These are phyloP conservation scores for Leucoagaricus sp. DNA, from an alignment of 1,284 basidiomycete genomes.

Conservation along the genomic window DNA sequence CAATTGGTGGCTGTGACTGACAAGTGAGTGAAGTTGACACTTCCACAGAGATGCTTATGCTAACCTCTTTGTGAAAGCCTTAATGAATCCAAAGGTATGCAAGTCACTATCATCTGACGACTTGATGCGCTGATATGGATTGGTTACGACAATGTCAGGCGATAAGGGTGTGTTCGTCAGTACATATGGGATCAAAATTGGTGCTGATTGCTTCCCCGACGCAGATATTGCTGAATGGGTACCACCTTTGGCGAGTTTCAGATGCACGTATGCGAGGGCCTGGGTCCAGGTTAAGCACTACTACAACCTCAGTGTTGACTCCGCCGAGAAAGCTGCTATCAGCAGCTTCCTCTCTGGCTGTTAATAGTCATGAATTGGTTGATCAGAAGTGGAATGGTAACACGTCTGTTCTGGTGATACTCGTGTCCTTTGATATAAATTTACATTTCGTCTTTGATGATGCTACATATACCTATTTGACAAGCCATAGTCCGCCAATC, in stretches of 20 bases:
- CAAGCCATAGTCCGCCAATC: background rate
- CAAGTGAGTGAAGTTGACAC: conserved; percentile 18
- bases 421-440: background rate
- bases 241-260: conserved; percentile 45
- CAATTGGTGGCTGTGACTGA: conserved; percentile 54
- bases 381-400: background rate
- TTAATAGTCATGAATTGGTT: conserved; percentile 3
- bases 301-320: conserved; percentile 47
- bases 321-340: conserved; percentile 34
- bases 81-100: conserved; percentile 25
- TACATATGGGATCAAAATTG: background rate
- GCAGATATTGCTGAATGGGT: conserved; percentile 49
- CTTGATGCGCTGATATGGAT: background rate
- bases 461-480: background rate
- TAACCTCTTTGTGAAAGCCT: conserved; percentile 10
- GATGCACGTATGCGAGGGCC: conserved; percentile 48
- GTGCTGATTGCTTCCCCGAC: background rate
- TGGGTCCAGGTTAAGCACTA: conserved; percentile 54
- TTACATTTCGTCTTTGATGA: background rate
- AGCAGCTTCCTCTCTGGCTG: conserved; percentile 22
- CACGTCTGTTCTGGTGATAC: background rate
- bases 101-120: background rate
- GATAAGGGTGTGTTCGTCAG: conserved; percentile 24
- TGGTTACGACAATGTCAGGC: conserved; percentile 9
- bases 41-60: background rate